Conservation (phyloP, 305 asterid species). For the Fraxinus sp. region DNA sequence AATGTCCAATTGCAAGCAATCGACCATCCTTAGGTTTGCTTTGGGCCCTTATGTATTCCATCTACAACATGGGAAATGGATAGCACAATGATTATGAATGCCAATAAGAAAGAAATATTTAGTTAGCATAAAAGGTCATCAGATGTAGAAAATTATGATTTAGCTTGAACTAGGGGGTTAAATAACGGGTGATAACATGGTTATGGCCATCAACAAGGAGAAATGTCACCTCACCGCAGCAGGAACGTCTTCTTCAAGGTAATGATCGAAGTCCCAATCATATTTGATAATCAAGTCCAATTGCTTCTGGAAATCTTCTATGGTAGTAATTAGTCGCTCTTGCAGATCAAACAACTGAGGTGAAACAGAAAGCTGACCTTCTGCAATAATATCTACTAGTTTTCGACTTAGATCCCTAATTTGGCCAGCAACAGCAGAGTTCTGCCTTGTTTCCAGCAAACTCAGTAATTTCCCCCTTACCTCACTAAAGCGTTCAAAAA, state of each 20-base stretch:
- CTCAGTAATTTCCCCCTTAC: slow-evolving; percentile 50
- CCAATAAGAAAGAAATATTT: neutral
- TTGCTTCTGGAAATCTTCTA: slow-evolving; percentile 87
- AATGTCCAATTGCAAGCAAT: slow-evolving; percentile 84
- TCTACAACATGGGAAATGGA: slow-evolving; percentile 42
- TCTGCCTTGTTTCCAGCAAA: slow-evolving; percentile 66
- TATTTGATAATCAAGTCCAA: slow-evolving; percentile 79
- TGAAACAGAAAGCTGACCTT: slow-evolving; percentile 67
- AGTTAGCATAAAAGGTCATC: slow-evolving; percentile 4
- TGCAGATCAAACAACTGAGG: slow-evolving; percentile 65
- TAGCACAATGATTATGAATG: slow-evolving; percentile 17
- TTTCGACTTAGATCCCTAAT: slow-evolving; percentile 71
- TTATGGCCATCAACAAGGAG: slow-evolving; percentile 39
- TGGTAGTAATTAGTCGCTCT: slow-evolving; percentile 57
- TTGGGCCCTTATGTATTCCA: slow-evolving; percentile 71
- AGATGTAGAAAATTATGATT: neutral
- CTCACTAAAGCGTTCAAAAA: slow-evolving; percentile 61
- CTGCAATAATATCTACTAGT: slow-evolving; percentile 69
- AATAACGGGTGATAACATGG: slow-evolving; percentile 21
- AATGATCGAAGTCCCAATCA: slow-evolving; percentile 95
- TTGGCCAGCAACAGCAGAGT: slow-evolving; percentile 62
- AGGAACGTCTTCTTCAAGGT: slow-evolving; percentile 92
- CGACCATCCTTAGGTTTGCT: slow-evolving; percentile 76
- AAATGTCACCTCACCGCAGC: slow-evolving; percentile 94
- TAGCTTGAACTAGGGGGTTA: neutral